phyloP scores from a whole-genome alignment of 2,329 filamentous ascomycete species.

The Neoscytalidium dimidiatum region DNA sequence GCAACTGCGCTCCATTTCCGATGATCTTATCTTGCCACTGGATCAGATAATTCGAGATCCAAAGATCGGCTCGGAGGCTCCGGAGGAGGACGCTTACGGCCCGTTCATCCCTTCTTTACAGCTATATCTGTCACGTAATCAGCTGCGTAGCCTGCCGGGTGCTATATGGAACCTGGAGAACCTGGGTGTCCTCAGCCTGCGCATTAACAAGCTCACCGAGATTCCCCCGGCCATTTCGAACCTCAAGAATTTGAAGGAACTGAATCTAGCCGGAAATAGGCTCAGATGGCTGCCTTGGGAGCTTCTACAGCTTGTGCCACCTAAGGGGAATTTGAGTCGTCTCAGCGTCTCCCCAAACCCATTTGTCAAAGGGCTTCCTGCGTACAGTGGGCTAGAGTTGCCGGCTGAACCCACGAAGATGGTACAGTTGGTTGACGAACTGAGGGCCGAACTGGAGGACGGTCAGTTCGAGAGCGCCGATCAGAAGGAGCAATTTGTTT shows the following conservation, averaged over 20 bases:
- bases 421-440: neutral
- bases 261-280: conserved; percentile 68
- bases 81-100: conserved; percentile 61
- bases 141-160: conserved; percentile 57
- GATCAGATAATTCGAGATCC: conserved; percentile 40
- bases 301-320: conserved; percentile 57
- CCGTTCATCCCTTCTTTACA: conserved; percentile 61
- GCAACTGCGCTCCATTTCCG: conserved; percentile 50
- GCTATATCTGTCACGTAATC: conserved; percentile 64
- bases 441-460: neutral
- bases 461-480: neutral
- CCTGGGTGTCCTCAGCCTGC: conserved; percentile 66
- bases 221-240: conserved; percentile 62
- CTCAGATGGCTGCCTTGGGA: conserved; percentile 64
- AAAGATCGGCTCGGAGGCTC: conserved; percentile 56
- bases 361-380: conserved; percentile 49
- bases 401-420: conserved; percentile 37
- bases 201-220: conserved; percentile 63
- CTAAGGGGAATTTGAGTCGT: conserved; percentile 48
- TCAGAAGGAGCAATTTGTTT: neutral
- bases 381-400: conserved; percentile 27
- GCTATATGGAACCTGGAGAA: conserved; percentile 63
- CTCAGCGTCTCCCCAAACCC: conserved; percentile 66
- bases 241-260: conserved; percentile 59
- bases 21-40: conserved; percentile 60